These are phyloP conservation scores for Puccinia coronata DNA, from an alignment of 1,284 basidiomycete genomes.

Conservation along the genomic window DNA sequence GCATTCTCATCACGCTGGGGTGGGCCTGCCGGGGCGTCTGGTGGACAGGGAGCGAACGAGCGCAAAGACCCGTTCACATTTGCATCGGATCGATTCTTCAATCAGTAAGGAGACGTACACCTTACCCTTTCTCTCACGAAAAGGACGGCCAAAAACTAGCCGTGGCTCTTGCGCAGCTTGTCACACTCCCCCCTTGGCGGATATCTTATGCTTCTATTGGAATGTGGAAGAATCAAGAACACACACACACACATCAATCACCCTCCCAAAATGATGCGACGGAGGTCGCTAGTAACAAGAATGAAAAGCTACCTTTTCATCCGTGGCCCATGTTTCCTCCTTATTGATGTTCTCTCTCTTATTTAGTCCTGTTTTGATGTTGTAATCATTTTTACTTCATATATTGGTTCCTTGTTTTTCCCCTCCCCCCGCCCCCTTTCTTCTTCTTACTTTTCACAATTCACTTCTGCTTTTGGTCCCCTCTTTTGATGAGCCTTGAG, in stretches of 20 bases:
- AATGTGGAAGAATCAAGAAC: neutral
- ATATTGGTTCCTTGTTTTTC: neutral
- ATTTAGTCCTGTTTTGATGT: constrained; percentile 19
- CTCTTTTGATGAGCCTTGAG: neutral
- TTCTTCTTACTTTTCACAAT: too few species aligned
- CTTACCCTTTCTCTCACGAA: too few species aligned
- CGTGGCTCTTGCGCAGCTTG: neutral
- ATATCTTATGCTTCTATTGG: neutral
- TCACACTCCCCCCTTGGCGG: too few species aligned
- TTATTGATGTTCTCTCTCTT: constrained; percentile 16
- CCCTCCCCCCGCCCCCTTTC: neutral
- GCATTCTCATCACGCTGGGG: constrained; percentile 25
- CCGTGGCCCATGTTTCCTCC: neutral
- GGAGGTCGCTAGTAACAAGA: constrained; percentile 7
- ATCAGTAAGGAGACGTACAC: too few species aligned
- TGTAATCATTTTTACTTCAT: constrained; percentile 28
- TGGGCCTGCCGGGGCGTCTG: constrained; percentile 14
- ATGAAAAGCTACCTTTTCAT: neutral
- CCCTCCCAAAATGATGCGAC: neutral
- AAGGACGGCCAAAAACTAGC: neutral
- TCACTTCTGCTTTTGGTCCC: neutral
- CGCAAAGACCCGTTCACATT: constrained; percentile 50
- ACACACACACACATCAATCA: neutral
- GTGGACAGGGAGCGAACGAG: constrained; percentile 39
- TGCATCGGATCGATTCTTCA: constrained; percentile 48